Evolutionary conservation across 2,329 filamentous ascomycete genomes (phyloP), one percentile per base, ranked within the genome.

Genomic region (Hymenoscyphus salicellus): DNA sequence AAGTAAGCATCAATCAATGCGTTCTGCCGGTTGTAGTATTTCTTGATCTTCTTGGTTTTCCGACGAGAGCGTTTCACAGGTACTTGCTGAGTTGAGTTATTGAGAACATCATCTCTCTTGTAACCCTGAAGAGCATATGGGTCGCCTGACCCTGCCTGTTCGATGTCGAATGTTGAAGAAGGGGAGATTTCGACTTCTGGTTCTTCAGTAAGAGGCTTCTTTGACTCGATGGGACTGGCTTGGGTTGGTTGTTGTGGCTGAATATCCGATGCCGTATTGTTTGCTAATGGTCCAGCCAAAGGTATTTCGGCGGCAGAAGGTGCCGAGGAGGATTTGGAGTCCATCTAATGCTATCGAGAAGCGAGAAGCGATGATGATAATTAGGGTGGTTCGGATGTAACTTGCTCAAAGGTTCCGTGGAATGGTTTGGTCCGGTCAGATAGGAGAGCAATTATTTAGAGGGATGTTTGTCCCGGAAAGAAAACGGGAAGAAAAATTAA

Each of bases 1-100:
- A 87, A 80, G 67, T 86, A 86, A 65, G 79, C 77, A 70, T 83
- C 79, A 65, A 83, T 82, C 41, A 82, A 77, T 41, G 79, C 76
- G 68, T 83, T 83, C 69, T 82, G 80, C 11, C 77, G 76, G 8
- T 76, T 78, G 69, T 82, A 83, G 69, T 80, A 83, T 69, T 79
- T 79, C 69, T 78, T 79, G 60, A 82, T 73, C 67, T 79, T 61
- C 59, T 55, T 61, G 41, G 7, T 20, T 26, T 61, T 61, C 8
- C 46, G 23, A 23, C 59, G 23, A 30, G 36, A 43, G 16, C 38
- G 58, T 14, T 33, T 33, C 26, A 56, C 14, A 16, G 57, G 20
- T 14, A 41, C 20, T 26, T 20, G 30, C 41, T 60, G 36, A 11
- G 36, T 38, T 7, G 20, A 17, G 8, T 60, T 38, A 17, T 46